Conservation (phyloP, 2,329 filamentous ascomycete genomes). For the Xylariaceae sp. region DNA sequence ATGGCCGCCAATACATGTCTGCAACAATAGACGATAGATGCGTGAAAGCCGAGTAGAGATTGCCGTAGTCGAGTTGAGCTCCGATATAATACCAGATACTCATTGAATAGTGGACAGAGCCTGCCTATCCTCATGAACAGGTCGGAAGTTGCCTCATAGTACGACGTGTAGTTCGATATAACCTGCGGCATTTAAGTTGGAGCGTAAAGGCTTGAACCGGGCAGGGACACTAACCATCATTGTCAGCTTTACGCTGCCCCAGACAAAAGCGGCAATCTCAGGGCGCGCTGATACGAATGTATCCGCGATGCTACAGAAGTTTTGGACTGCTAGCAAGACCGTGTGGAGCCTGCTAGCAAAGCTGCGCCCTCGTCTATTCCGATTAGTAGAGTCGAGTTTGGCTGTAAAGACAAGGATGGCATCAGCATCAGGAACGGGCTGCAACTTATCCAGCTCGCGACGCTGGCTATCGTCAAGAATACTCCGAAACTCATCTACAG, state of each 20-base stretch:
- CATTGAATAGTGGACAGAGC: conserved; percentile 44
- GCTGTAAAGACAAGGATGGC: conserved; percentile 44
- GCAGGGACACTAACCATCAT: conserved; percentile 39
- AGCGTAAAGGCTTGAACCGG: neutral
- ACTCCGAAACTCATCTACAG: no score
- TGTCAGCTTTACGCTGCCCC: conserved; percentile 50
- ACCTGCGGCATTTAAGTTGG: conserved; percentile 30
- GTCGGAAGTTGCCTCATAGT: conserved; percentile 47
- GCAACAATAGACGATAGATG: conserved; percentile 45
- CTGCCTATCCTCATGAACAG: conserved; percentile 44
- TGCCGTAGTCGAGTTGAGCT: conserved; percentile 42
- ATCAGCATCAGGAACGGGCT: conserved; percentile 34
- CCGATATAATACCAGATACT: conserved; percentile 46
- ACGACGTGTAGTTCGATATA: conserved; percentile 44
- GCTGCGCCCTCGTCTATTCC: conserved; percentile 28
- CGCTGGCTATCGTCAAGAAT: neutral
- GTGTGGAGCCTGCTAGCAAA: conserved; percentile 38
- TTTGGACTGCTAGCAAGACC: conserved; percentile 45
- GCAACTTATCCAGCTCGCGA: neutral
- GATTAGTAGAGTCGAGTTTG: conserved; percentile 35
- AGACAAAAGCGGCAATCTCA: conserved; percentile 47
- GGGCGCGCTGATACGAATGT: conserved; percentile 46
- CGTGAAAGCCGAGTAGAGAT: conserved; percentile 44
- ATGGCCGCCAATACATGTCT: conserved; percentile 37
- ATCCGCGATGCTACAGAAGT: conserved; percentile 46